Base-by-base conservation (phyloP, 345 rosid species). In the Leavenworthia alabamica region DNA sequence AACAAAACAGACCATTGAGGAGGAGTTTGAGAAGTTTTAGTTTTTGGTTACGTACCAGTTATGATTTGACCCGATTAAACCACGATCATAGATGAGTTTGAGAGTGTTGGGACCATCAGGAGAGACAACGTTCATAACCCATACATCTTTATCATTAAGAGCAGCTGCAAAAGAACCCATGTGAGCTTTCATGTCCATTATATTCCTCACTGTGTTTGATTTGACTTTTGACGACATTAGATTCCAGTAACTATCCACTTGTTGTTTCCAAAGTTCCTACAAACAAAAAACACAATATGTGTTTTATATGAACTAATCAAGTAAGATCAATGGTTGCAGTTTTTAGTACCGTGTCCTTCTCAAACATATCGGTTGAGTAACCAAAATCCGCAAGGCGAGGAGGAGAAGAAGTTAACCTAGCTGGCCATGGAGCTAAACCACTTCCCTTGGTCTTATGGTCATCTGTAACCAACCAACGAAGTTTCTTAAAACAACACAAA, bases 101-200 rank as follows among this genome's bases (percentile, higher is more conserved):
- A 92, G 75, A 8, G 90, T 92, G 79, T 86, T 88, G 20, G 87
- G 95, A 44, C 93, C 93, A 8, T 89, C 89, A 24, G 81, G 80
- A 2, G 88, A 80, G 59, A 85, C 84, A 15, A 86, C 93, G 72
- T 85, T 86, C 96, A 89, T 92, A 48, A 86, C 93, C 98, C 98
- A 92, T 1, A 86, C 89, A 73, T 89, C 84, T 73, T 92, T 92
- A 33, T 64, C 75, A 64, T 77, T 86, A n/a, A 92, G 77, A 32
- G 97, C 93, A 65, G 97, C 96, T 12, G 83, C 97, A 63, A 94
- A 94, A 26, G 99, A 90, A 5, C 99, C 97, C 75, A 83, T 60
- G 73, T 83, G 66, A 63, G 96, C 96, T 68, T 94, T 94, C 99
- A 94, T 94, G 82, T 94, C 99, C 96, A 94, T 87, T 72, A 93